Evolutionary conservation across 768 basidiomycete genomes (phyloP), one percentile per base, ranked within the genome.

Genomic region (Antrodiella citrinella): DNA sequence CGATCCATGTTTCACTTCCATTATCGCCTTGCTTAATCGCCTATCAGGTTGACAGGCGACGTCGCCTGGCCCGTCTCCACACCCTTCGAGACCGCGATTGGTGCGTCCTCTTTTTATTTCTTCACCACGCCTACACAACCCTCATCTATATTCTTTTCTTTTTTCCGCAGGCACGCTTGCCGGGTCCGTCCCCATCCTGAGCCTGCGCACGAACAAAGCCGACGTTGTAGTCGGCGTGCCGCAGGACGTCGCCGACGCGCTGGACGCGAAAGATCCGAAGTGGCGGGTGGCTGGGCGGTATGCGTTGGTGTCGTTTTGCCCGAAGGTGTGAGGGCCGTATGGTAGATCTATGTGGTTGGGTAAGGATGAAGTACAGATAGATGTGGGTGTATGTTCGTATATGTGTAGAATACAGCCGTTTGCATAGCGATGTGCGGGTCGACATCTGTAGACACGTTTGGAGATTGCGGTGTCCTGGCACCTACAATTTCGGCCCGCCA

Each of bases 191-290:
- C 85, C 87, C 0, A 62, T 96, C 5, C 68, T 97, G 21, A 91
- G 89, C 60, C 68, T 97, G 51, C 77, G 95, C 15, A 98, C 95
- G 1, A 91, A 86, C 72, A 99, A 99, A 65, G 95, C 95, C 0
- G 93, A 97, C 61, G 92, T 96, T 2, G 86, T 84, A 4, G 91
- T 90, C 21, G 95, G 91, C 0, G 73, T 99, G 2, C 68, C 75
- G 1, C 72, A 80, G 56, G 84, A 82, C 0, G 67, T 81, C 1
- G 90, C 80, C 0, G 83, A 86, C 53, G 69, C 72, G 45, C 67
- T 94, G 2, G 86, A 92, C 58, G 65, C 66, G 24, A 75, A 71
- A 43, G 82, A 72, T 4, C 77, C 79, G 60, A 81, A 79, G 51
- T 94, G 91, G 92, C 70, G 88, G 46, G 74, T 83, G 5, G 82